Base-by-base conservation (phyloP, 2,329 filamentous ascomycete genomes). In the Cytospora chrysosperma region DNA sequence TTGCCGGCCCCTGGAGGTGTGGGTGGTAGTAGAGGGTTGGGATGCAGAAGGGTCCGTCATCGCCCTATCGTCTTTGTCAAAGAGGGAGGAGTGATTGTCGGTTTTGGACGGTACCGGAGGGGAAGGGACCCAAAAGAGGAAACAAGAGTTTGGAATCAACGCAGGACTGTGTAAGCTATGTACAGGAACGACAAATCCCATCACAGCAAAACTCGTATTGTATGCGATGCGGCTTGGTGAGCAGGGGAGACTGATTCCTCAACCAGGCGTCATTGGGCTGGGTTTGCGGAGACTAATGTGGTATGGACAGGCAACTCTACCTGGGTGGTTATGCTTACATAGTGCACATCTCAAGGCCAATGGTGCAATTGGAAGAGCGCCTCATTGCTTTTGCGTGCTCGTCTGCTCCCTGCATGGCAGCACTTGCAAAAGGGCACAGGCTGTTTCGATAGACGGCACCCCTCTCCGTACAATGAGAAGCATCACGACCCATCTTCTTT, bases 131-230 rank as follows among this genome's bases (percentile, higher is more conserved):
- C 40, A 55, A 8, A 49, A 55, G 51, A 37, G 37, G 28, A 17
- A 37, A 61, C 32, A 27, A 54, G 51, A 24, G 26, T 55, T 27
- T 26, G 15, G 4, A 26, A 47, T n/a, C 24, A n/a, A 19, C 27
- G 28, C 5, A 17, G 1, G 17, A 34, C 6, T 15, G 15, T 49
- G 59, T 34, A 40, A 56, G 59, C 28, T 15, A 12, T 27, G 28
- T 26, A 4, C 24, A n/a, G 59, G 7, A 32, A 37, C 28, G 51
- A 54, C 51, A 47, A 61, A 61, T 50, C 50, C 34, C 58, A 34
- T 21, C 37, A 28, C 51, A n/a, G 51, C 21, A 34, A 27, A 37
- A 51, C 59, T 61, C 59, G 59, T 61, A 50, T 61, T 50, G 21
- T 9, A 60, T 54, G 28, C 58, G 51, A 55, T 61, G 30, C 21